Evolutionary conservation across 2,329 filamentous ascomycete genomes (phyloP).

Genomic region (Periconia sp.): DNA sequence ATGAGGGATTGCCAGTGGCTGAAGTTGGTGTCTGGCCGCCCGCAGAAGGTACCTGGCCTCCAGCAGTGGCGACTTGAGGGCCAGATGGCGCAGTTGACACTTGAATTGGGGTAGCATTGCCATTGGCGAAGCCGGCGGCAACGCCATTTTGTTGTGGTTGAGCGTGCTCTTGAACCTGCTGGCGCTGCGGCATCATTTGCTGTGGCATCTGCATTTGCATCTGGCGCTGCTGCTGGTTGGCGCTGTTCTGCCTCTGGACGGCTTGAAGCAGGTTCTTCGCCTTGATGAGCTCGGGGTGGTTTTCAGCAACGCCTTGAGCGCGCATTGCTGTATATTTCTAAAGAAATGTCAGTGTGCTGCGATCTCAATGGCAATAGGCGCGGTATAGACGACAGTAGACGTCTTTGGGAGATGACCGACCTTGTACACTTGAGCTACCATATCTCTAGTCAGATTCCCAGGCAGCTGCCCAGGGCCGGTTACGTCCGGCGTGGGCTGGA

Average conservation of each 20-base stretch:
- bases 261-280: conserved; percentile 72
- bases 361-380: conserved; percentile 1
- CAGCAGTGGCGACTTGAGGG: conserved; percentile 26
- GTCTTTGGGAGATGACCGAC: conserved; percentile 49
- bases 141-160: conserved; percentile 54
- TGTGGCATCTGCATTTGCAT: conserved; percentile 55
- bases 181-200: conserved; percentile 51
- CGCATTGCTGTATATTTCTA: conserved; percentile 92
- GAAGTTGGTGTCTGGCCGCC: conserved; percentile 44
- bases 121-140: conserved; percentile 47
- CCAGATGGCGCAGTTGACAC: conserved; percentile 25
- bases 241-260: conserved; percentile 66
- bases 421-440: conserved; percentile 72
- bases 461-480: conserved; percentile 66
- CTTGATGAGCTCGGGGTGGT: conserved; percentile 86
- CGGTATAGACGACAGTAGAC: conserved; percentile 1
- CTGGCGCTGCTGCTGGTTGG: conserved; percentile 31
- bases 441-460: conserved; percentile 70
- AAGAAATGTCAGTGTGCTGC: conserved; percentile 39
- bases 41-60: conserved; percentile 32
- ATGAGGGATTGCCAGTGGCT: conserved; percentile 22
- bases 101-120: conserved; percentile 31
- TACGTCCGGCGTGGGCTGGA: conserved; percentile 71
- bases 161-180: conserved; percentile 55
- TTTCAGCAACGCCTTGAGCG: conserved; percentile 74